These are phyloP conservation scores for Monosporascus sp. DNA, from an alignment of 2,329 filamentous ascomycete species.

Conservation along the genomic window DNA sequence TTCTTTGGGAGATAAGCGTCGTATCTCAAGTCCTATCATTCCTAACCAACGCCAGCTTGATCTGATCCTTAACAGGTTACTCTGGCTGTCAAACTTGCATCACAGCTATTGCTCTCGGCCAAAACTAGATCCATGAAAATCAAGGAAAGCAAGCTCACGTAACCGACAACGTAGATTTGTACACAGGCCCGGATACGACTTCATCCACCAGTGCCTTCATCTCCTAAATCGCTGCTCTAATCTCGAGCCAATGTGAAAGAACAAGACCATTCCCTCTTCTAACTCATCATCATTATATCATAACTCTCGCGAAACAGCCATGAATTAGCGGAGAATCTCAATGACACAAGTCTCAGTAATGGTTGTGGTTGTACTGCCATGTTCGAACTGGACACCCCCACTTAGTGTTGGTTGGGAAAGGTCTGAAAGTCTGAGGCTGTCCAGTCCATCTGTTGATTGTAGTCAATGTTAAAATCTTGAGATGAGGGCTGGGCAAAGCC, in stretches of 20 bases:
- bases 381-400: background rate
- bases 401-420: slow-evolving; percentile 12
- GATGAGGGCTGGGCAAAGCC: slow-evolving; percentile 49
- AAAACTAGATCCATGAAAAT: background rate
- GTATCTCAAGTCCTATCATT: background rate
- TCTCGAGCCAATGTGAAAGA: background rate
- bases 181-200: background rate
- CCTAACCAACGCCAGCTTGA: background rate
- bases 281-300: slow-evolving; percentile 24
- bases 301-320: slow-evolving; percentile 5
- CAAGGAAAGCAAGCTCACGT: background rate
- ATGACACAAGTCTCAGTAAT: background rate
- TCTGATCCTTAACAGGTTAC: background rate
- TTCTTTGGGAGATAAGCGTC: background rate
- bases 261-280: background rate
- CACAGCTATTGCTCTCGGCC: background rate
- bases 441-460: slow-evolving; percentile 23
- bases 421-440: slow-evolving; percentile 15
- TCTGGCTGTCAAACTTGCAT: background rate
- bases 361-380: too few relatives aligned
- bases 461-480: slow-evolving; percentile 38
- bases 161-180: background rate
- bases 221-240: background rate
- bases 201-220: background rate
- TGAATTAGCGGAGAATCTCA: background rate